Evolutionary conservation across 331 rosid species (phyloP), one percentile per base, ranked within the genome.

Genomic region (Quercus tomentella): DNA sequence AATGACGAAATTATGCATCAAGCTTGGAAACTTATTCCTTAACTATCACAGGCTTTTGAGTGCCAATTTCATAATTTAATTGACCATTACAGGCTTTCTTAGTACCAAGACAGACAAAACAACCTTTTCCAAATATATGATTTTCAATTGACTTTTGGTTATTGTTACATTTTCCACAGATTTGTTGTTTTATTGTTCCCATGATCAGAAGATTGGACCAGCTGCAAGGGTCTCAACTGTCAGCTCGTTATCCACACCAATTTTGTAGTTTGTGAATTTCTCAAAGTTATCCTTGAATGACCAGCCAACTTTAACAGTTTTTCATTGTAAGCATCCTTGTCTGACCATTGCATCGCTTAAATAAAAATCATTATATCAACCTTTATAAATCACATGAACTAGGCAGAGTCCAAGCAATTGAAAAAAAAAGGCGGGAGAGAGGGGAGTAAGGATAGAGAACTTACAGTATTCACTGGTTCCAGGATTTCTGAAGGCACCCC

Each of bases 401-500:
- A 6, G 17, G 12, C 31, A 26, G 8, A 1, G 37, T 67, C 72
- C 72, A 33, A 67, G 37, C n/a, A 30, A 49, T 49, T 0, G 5
- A 49, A 49, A 49, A 14, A 49, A 49, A 28, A 63, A 6, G 8
- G 3, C 4, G 0, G 7, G 25, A 25, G 5, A 4, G 49, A 17
- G n/a, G 6, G 45, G n/a, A 67, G 20, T 2, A 22, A 23, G 77
- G 65, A 72, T 17, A 15, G 72, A 45, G 52, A n/a, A 78, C 97
- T 89, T n/a, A 95, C 99, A 5, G 96, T 85, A 84, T 90, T 95
- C 65, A 67, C 76, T 16, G 99, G 94, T 43, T 95, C 89, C 70
- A 91, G 81, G 77, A 95, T 95, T 66, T 91, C 97, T 1, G 96
- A 83, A 67, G 98, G 96, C 26, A 95, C 91, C 96, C 98, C 74